Evolutionary conservation across 306 rosid genomes (phyloP).

Genomic region (Hippophae tibetana): DNA sequence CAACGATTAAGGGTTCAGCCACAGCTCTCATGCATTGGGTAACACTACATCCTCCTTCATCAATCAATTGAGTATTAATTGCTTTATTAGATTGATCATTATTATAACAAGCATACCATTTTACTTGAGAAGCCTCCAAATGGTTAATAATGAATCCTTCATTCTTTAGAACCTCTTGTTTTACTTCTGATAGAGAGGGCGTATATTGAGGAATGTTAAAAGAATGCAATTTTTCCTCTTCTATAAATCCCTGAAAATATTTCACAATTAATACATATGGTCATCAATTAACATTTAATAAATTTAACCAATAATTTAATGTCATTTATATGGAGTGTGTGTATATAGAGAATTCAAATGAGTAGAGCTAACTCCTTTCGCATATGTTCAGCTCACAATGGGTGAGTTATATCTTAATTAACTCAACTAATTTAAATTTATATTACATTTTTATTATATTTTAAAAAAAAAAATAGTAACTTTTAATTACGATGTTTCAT

Average conservation of each 20-base stretch:
- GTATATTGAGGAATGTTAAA: slow-evolving; percentile 51
- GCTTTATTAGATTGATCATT: background rate
- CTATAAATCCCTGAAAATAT: slow-evolving; percentile 24
- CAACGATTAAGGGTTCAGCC: slow-evolving; percentile 31
- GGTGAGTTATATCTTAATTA: too few relatives aligned
- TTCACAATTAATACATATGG: background rate
- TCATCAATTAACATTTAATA: background rate
- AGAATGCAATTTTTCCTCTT: slow-evolving; percentile 32
- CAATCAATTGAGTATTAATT: background rate
- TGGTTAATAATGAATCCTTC: slow-evolving; percentile 34
- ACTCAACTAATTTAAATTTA: too few relatives aligned
- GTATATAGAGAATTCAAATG: too few relatives aligned
- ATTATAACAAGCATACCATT: slow-evolving; percentile 24
- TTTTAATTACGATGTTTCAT: too few relatives aligned
- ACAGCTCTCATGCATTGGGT: slow-evolving; percentile 36
- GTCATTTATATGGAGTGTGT: too few relatives aligned
- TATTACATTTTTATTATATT: too few relatives aligned
- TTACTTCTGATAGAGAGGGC: slow-evolving; percentile 39
- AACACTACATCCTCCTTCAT: slow-evolving; percentile 20
- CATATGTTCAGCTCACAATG: too few relatives aligned
- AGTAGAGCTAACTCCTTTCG: too few relatives aligned
- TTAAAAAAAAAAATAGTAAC: too few relatives aligned
- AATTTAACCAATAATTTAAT: too few relatives aligned
- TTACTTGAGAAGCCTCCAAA: slow-evolving; percentile 19
- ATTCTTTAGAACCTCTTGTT: slow-evolving; percentile 33